Percentiles rank a stretch among this genome's conserved stretches.
phyloP scores from a whole-genome alignment of 768 basidiomycete species.

The Hortiboletus campestris region DNA sequence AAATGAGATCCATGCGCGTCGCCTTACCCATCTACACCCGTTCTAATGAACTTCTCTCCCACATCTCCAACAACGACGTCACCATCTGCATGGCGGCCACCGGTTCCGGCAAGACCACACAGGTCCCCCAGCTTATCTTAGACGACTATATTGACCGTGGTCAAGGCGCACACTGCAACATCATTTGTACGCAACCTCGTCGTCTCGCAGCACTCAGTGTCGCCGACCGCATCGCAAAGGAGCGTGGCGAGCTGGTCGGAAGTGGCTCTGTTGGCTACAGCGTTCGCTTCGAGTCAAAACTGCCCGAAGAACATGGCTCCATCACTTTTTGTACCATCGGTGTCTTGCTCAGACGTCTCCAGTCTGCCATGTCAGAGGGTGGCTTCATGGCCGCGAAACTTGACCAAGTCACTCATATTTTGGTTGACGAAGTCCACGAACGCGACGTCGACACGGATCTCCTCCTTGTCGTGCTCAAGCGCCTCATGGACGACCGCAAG shows the following conservation, averaged over 20 bases:
- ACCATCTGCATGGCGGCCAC: conserved; percentile 88
- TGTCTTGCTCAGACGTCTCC: conserved; percentile 83
- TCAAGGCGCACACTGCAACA: conserved; percentile 82
- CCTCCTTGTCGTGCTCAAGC: conserved; percentile 84
- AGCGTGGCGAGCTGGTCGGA: conserved; percentile 75
- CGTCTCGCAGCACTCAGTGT: conserved; percentile 90
- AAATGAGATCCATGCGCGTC: conserved; percentile 65
- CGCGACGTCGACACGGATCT: conserved; percentile 93
- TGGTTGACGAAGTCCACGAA: conserved; percentile 97
- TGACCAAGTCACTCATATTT: conserved; percentile 82
- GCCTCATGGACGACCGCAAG: conserved; percentile 72
- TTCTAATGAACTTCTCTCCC: conserved; percentile 61
- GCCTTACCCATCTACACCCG: conserved; percentile 75
- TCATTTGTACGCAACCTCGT: conserved; percentile 92
- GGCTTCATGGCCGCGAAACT: conserved; percentile 39
- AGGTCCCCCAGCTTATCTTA: conserved; percentile 89
- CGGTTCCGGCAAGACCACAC: conserved; percentile 92
- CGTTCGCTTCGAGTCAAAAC: conserved; percentile 84
- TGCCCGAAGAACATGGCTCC: conserved; percentile 76
- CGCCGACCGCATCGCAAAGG: conserved; percentile 86
- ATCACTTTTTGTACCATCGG: conserved; percentile 94
- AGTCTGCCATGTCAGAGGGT: conserved; percentile 59
- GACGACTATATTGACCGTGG: conserved; percentile 77
- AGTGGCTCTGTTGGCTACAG: conserved; percentile 77
- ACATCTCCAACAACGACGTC: conserved; percentile 76